Percentiles rank a stretch among this genome's conserved stretches.
Evolutionary conservation across 139 green algal species (phyloP).

Genomic region (Ettlia oleoabundans): DNA sequence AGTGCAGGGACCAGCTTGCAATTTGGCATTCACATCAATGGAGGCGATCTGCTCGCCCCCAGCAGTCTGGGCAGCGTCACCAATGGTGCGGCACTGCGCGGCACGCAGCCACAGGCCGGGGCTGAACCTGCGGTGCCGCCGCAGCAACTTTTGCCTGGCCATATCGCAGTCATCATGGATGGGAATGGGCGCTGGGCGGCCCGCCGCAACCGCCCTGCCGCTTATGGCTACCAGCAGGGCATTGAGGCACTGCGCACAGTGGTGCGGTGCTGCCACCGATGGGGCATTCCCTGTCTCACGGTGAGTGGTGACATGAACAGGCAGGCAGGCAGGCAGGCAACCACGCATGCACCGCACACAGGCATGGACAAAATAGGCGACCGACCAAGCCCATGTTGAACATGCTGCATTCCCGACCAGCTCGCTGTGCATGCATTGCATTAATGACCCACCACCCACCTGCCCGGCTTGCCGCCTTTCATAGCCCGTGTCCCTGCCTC

Average conservation of each 20-base stretch:
- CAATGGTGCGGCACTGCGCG: not conserved
- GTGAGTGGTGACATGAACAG: constrained; percentile 41
- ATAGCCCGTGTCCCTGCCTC: too few relatives aligned
- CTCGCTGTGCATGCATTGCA: too few relatives aligned
- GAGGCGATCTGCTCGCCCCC: too few relatives aligned
- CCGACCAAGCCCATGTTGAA: too few relatives aligned
- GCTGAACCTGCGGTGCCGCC: not conserved
- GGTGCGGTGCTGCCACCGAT: constrained; percentile 46
- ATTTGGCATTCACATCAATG: too few relatives aligned
- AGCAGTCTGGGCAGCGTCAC: not conserved
- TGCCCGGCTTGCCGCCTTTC: too few relatives aligned
- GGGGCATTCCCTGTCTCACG: constrained; percentile 62
- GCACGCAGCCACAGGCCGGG: not conserved
- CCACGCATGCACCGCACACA: too few relatives aligned
- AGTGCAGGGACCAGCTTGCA: too few relatives aligned
- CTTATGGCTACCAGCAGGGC: constrained; percentile 57
- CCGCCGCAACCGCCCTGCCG: constrained; percentile 7
- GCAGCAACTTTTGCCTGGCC: not conserved
- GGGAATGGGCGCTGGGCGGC: constrained; percentile 76
- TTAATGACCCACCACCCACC: too few relatives aligned
- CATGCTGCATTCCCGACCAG: too few relatives aligned
- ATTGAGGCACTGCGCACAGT: constrained; percentile 53
- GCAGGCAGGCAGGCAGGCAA: too few relatives aligned
- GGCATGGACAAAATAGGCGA: too few relatives aligned
- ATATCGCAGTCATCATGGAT: constrained; percentile 69